These are phyloP conservation scores for Inosperma sp. DNA, from an alignment of 768 basidiomycete species.

Conservation along the genomic window DNA sequence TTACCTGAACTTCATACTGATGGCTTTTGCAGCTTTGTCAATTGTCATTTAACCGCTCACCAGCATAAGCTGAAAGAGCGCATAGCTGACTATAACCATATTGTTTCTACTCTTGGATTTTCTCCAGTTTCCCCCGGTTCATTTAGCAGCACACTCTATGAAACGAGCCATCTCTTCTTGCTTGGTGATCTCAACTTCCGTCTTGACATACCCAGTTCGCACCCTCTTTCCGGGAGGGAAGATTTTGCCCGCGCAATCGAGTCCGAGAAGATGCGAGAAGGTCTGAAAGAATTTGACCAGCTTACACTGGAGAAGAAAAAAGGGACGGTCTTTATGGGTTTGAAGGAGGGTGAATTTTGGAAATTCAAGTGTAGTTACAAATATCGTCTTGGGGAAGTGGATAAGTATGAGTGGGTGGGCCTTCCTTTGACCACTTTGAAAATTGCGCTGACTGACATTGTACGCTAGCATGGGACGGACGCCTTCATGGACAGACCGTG, in stretches of 20 bases:
- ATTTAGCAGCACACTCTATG: constrained; percentile 60
- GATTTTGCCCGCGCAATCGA: constrained; percentile 42
- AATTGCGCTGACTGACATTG: constrained; percentile 8
- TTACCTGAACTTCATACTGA: not conserved
- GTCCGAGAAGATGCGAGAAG: constrained; percentile 50
- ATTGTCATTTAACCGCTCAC: constrained; percentile 87
- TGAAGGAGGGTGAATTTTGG: constrained; percentile 86
- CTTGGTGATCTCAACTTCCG: constrained; percentile 95
- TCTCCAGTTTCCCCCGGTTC: constrained; percentile 42
- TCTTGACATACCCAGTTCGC: constrained; percentile 55
- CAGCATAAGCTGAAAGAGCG: constrained; percentile 59
- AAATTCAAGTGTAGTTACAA: constrained; percentile 91
- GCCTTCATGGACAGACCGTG: constrained; percentile 92
- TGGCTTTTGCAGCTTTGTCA: constrained; percentile 66
- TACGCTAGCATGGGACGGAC: constrained; percentile 54
- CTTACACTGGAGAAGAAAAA: constrained; percentile 58
- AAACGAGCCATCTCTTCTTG: constrained; percentile 87
- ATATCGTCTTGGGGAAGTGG: constrained; percentile 73
- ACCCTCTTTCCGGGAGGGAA: constrained; percentile 35
- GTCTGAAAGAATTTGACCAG: constrained; percentile 70
- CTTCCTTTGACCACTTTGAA: not conserved
- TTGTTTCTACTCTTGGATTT: constrained; percentile 79
- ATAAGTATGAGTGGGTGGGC: constrained; percentile 65
- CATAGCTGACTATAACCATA: constrained; percentile 74
- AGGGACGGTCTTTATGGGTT: constrained; percentile 61